A percentile compares a stretch with the other conserved stretches of the same genome.
These are phyloP conservation scores for Agrocybe praecox DNA, from an alignment of 768 basidiomycete species.

Conservation along the genomic window DNA sequence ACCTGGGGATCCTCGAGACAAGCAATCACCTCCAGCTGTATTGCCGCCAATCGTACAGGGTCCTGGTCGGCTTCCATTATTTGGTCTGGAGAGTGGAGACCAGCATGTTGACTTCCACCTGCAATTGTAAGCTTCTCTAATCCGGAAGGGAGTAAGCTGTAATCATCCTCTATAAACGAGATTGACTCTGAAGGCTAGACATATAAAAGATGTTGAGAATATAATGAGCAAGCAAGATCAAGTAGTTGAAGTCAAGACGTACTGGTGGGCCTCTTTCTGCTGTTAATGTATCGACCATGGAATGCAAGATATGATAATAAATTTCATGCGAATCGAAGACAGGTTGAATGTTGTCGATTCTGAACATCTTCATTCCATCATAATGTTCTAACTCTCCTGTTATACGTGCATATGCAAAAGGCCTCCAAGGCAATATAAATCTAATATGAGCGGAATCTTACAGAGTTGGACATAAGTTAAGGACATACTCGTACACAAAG, in stretches of 20 bases:
- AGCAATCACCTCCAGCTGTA: not conserved
- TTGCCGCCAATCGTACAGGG: not conserved
- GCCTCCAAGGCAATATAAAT: slow-evolving; percentile 3
- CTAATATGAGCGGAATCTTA: not conserved
- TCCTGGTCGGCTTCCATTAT: not conserved
- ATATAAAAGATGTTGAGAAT: slow-evolving; percentile 23
- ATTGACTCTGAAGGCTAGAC: slow-evolving; percentile 2
- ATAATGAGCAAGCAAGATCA: not conserved
- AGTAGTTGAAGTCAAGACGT: slow-evolving; percentile 20
- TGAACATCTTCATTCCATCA: slow-evolving; percentile 20
- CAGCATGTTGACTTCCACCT: not conserved
- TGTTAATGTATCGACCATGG: slow-evolving; percentile 64
- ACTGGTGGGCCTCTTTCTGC: slow-evolving; percentile 65
- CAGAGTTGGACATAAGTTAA: not conserved
- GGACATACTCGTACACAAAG: slow-evolving; percentile 5
- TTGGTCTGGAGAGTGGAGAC: not conserved
- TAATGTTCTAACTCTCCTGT: slow-evolving; percentile 25
- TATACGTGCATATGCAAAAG: slow-evolving; percentile 19
- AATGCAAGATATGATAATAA: slow-evolving; percentile 79
- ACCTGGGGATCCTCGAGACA: not conserved
- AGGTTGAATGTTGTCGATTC: slow-evolving; percentile 56
- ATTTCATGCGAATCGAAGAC: slow-evolving; percentile 74
- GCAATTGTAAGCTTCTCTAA: no score
- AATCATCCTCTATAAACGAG: not conserved
- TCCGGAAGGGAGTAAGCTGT: no score